Conservation (phyloP, 352 stramenopile genomes). For the Pythium plurisporium region DNA sequence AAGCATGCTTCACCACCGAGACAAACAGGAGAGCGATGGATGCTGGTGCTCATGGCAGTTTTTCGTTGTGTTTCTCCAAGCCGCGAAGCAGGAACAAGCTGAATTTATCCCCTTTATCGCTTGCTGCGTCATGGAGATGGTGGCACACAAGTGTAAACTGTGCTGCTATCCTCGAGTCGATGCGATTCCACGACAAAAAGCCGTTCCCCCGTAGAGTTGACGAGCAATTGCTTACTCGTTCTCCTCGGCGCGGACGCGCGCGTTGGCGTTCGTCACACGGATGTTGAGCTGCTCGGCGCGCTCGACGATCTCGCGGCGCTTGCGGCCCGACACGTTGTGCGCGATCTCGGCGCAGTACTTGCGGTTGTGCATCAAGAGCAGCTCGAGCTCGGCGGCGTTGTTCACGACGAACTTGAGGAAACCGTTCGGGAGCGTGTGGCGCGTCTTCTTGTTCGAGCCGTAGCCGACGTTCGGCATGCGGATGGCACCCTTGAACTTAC, state of each 20-base stretch:
- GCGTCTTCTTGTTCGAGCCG: slow-evolving; percentile 98
- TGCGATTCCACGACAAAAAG: slow-evolving; percentile 23
- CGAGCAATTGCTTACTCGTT: slow-evolving; percentile 71
- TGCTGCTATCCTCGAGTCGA: slow-evolving; percentile 30
- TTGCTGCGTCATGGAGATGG: slow-evolving; percentile 13
- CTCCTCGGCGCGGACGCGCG: slow-evolving; percentile 96
- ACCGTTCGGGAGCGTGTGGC: slow-evolving; percentile 97
- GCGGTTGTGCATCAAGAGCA: slow-evolving; percentile 92
- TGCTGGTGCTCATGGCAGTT: slow-evolving; percentile 8
- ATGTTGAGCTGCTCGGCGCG: slow-evolving; percentile 98
- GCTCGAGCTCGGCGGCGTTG: slow-evolving; percentile 98
- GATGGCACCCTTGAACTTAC: slow-evolving; percentile 98
- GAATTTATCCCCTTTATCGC: slow-evolving; percentile 28
- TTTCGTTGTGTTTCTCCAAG: slow-evolving; percentile 20
- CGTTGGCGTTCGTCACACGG: slow-evolving; percentile 97
- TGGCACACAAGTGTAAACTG: slow-evolving; percentile 22
- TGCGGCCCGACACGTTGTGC: slow-evolving; percentile 96
- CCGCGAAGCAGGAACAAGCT: slow-evolving; percentile 31
- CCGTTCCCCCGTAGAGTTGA: slow-evolving; percentile 9
- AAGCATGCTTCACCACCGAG: background rate
- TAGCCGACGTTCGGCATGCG: slow-evolving; percentile 99
- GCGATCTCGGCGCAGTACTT: slow-evolving; percentile 99
- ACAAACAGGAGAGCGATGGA: background rate
- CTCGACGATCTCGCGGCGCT: slow-evolving; percentile 97
- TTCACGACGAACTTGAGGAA: slow-evolving; percentile 99